Conservation (phyloP, 768 basidiomycete species). For the Suillus americanus region DNA sequence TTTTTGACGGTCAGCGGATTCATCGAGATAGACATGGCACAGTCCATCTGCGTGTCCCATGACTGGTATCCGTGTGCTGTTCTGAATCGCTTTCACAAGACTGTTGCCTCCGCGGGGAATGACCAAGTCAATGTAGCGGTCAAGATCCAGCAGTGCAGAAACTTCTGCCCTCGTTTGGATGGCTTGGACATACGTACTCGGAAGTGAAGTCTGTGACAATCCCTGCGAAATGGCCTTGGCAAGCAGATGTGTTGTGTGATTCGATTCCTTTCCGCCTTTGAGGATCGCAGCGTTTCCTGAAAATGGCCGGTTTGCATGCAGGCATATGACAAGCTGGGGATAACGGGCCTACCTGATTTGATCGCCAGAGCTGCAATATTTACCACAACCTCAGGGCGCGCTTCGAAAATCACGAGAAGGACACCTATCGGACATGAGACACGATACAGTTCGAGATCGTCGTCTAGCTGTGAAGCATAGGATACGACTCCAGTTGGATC, state of each 20-base stretch:
- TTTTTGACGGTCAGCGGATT: slow-evolving; percentile 74
- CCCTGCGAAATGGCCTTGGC: slow-evolving; percentile 79
- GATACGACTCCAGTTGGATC: slow-evolving; percentile 86
- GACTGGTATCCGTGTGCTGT: slow-evolving; percentile 88
- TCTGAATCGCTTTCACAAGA: slow-evolving; percentile 87
- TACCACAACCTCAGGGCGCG: slow-evolving; percentile 95
- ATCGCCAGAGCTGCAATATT: slow-evolving; percentile 96
- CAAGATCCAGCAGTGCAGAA: slow-evolving; percentile 79
- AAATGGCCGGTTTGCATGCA: background rate
- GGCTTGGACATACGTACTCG: slow-evolving; percentile 82
- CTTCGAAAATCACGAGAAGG: slow-evolving; percentile 94
- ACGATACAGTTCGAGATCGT: slow-evolving; percentile 84
- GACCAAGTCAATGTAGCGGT: slow-evolving; percentile 93
- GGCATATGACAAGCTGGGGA: slow-evolving; percentile 1
- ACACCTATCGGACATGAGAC: slow-evolving; percentile 97
- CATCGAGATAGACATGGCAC: slow-evolving; percentile 88
- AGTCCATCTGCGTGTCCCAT: slow-evolving; percentile 99
- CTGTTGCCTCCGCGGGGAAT: slow-evolving; percentile 94
- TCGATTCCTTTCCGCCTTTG: slow-evolving; percentile 97
- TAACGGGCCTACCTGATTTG: slow-evolving; percentile 74
- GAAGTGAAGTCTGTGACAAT: slow-evolving; percentile 69
- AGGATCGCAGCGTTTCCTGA: slow-evolving; percentile 95
- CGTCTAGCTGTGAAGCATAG: slow-evolving; percentile 89
- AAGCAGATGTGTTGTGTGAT: slow-evolving; percentile 72
- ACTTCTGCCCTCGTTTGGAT: slow-evolving; percentile 93